Evolutionary conservation across 129 eudicot species (phyloP), one percentile per base, ranked within the genome.

Genomic region (Mikania micrantha): DNA sequence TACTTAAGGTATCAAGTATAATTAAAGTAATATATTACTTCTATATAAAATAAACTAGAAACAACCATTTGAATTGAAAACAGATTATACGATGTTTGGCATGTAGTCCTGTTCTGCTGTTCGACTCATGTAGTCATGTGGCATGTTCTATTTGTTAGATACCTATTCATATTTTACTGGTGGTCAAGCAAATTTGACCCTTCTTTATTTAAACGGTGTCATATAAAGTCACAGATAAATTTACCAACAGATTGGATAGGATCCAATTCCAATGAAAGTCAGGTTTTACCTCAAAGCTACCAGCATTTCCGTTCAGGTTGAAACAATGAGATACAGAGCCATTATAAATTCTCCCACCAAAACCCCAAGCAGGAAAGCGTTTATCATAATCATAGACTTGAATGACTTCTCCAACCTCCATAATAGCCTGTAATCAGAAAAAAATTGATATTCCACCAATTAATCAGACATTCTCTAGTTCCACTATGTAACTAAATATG

Each of bases 291-390:
- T 89, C 95, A 48, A 60, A 66, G 63, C 63, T 79, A 25, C 63
- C 58, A 5, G 81, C 77, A 34, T 75, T 79, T 69, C 95, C 96
- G 53, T 71, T 88, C 69, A 94, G 83, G 78, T 87, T 87, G 76
- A 94, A 94, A 73, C 99, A 94, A 82, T 94, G 99, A 70, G 99
- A 94, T 50, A 90, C 76, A 20, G 80, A 17, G 49, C 93, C 87
- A 48, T 73, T 68, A 28, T 64, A 60, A 19, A 79, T 28, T 76
- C 40, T 85, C 69, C 95, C 99, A 58, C 99, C 99, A 74, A 94
- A 94, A 20, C 99, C 99, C 99, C 99, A 94, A 67, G 99, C 88
- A 66, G 96, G 92, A 71, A 94, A 94, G 28, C 74, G 81, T 64
- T 82, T 85, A 48, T 94, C 99, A 36, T 89, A 85, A 75, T 94